Conservation (phyloP, 768 basidiomycete genomes). For the Suillus decipiens region DNA sequence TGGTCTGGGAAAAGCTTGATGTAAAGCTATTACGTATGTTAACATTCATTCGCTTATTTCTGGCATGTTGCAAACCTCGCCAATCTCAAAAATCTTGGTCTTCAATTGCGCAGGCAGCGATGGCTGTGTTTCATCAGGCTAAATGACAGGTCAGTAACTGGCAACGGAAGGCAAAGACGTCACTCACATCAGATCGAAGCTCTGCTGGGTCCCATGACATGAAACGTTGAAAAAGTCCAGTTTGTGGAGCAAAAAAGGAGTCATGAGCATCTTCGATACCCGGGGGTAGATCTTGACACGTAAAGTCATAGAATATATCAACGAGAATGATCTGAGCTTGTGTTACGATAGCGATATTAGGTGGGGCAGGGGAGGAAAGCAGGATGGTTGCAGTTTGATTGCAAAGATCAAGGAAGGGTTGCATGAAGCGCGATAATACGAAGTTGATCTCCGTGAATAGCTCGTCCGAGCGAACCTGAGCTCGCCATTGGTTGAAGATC, state of each 20-base stretch:
- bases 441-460: constrained; percentile 92
- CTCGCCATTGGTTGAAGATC: constrained; percentile 93
- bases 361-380: constrained; percentile 39
- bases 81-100: constrained; percentile 86
- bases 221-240: constrained; percentile 79
- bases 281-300: constrained; percentile 92
- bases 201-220: constrained; percentile 76
- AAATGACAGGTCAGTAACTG: constrained; percentile 15
- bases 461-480: constrained; percentile 82
- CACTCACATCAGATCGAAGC: constrained; percentile 63
- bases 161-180: constrained; percentile 5
- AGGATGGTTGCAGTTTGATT: constrained; percentile 59
- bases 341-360: constrained; percentile 54
- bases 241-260: constrained; percentile 73
- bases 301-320: constrained; percentile 92
- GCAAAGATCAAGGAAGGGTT: constrained; percentile 84
- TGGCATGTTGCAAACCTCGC: constrained; percentile 56
- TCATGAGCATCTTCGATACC: constrained; percentile 87
- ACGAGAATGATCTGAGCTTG: constrained; percentile 77
- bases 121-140: constrained; percentile 82
- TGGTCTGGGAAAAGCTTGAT: constrained; percentile 84
- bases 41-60: constrained; percentile 4
- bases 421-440: constrained; percentile 81
- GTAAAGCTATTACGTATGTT: constrained; percentile 53
- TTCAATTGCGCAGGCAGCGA: constrained; percentile 90